Base-by-base conservation (phyloP, 176 grass and related monocot species). In the Tillandsia fasciculata region DNA sequence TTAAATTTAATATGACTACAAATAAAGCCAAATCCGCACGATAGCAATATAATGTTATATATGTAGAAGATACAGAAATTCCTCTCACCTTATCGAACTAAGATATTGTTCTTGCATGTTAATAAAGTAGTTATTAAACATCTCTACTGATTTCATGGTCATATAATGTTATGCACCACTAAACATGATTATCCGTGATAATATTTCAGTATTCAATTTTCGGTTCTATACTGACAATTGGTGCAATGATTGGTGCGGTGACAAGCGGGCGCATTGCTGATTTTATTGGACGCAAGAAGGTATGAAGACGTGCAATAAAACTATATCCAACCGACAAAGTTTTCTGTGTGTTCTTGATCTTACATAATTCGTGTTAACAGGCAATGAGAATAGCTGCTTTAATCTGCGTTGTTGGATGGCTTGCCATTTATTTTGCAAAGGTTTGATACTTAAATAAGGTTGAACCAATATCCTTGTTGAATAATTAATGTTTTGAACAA, bases 161-260 rank as follows among this genome's bases (percentile, higher is more conserved):
- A 13, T n/a, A n/a, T 56, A 15, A 57, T 57, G 10, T 57, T 57
- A 12, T 57, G 13, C 49, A 51, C 11, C 65, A 15, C 10, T 27
- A 10, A 53, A 1, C 12, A 29, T 9, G 14, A 47, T 42, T 42
- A 42, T 42, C 33, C 5, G 4, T 63, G 9, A 70, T 68, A 70
- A 80, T 9, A 5, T 88, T 78, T 70, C 70, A 93, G 83, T 93
- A 83, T 48, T 84, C 86, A 12, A 67, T 89, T 52, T 93, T 89
- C 64, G 86, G 82, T 66, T 93, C 90, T 48, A 75, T 93, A 69
- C 33, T 93, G 77, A 93, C 86, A 6, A 86, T 89, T 64, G 90
- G 86, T 58, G 90, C 90, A 17, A 93, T 89, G 83, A 70, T 86
- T 69, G 90, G 90, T 66, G 86, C 86, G 11, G 53, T 86, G 70